Percentiles rank a stretch among this genome's conserved stretches.
phyloP scores from a whole-genome alignment of 106 monocot genomes.

The Iris macrosiphon region DNA sequence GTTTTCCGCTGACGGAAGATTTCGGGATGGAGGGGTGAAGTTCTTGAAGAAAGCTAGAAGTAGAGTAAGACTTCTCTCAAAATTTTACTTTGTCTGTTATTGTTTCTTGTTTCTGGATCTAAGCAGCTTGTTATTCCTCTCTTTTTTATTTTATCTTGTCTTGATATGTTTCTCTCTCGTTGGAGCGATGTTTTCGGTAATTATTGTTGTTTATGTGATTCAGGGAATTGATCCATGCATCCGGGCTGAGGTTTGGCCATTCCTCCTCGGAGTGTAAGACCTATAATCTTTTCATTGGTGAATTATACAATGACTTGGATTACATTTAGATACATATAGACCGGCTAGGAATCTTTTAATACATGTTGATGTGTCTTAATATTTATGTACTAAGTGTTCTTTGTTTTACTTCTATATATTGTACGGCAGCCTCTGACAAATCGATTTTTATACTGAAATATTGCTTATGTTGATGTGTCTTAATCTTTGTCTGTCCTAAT shows the following conservation, averaged over 20 bases:
- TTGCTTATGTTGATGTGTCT: too few relatives aligned
- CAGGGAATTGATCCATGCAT: constrained; percentile 89
- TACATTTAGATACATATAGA: too few relatives aligned
- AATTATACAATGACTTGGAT: too few relatives aligned
- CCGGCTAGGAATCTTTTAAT: too few relatives aligned
- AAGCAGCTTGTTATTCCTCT: not conserved
- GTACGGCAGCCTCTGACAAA: too few relatives aligned
- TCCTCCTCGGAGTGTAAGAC: constrained; percentile 93
- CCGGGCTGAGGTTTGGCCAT: constrained; percentile 89
- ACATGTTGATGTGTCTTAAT: too few relatives aligned
- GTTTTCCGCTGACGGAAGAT: constrained; percentile 57
- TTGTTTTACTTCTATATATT: too few relatives aligned
- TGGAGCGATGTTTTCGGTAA: not conserved
- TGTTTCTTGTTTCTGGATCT: not conserved
- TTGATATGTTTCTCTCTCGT: not conserved
- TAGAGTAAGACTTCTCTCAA: constrained; percentile 68
- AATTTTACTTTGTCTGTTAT: constrained; percentile 4
- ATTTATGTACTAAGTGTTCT: too few relatives aligned
- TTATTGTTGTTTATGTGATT: constrained; percentile 7
- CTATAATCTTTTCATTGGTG: constrained; percentile 5
- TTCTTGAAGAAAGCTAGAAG: constrained; percentile 74
- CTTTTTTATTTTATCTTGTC: too few relatives aligned
- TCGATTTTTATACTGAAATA: too few relatives aligned
- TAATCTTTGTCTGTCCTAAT: too few relatives aligned
- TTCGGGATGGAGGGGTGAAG: constrained; percentile 69